Base-by-base conservation (phyloP, 345 rosid genomes). In the Hibiscus tridactylites region DNA sequence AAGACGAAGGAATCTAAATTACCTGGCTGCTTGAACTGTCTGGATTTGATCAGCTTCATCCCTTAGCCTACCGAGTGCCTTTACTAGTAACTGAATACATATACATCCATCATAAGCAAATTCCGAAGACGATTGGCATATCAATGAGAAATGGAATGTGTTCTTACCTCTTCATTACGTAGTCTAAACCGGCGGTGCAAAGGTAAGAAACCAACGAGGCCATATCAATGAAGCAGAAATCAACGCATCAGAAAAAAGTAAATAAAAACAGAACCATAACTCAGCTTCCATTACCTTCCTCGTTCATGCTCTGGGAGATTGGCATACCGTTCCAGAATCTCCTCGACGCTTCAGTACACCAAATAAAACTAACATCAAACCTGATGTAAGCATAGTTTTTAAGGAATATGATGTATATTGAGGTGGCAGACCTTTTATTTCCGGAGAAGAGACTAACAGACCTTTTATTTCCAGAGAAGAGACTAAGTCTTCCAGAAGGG, bases 381-480 rank as follows among this genome's bases (percentile, higher is more conserved):
- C 39, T 37, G 42, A 37, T 5, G 42, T 31, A 31, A 31, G 4
- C 35, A 31, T 33, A 33, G 31, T 4, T 33, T 33, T 33, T 33
- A 4, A 33, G 35, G 35, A 33, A 37, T 10, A 39, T 39, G 44
- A 35, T 56, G 21, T 24, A 24, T 24, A 57, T 16, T n/a, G 8
- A 53, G 21, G 10, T 28, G 9, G 9, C 16, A 26, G 33, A 86
- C 92, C 92, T 88, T 71, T 76, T 83, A 53, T 82, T 78, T 17
- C 92, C 77, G 64, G 92, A 84, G 68, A 88, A 88, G 60, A 72
- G 74, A 75, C 84, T 80, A 17, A 81, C 15, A 24, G 33, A 85
- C 92, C 92, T 88, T 71, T 76, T 83, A 53, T 82, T 78, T 17
- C 92, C 77, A 66, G 92, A 84, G 68, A 88, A 88, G 60, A 72